Conservation (phyloP, 305 asterid genomes). For the Coffea humblotiana region DNA sequence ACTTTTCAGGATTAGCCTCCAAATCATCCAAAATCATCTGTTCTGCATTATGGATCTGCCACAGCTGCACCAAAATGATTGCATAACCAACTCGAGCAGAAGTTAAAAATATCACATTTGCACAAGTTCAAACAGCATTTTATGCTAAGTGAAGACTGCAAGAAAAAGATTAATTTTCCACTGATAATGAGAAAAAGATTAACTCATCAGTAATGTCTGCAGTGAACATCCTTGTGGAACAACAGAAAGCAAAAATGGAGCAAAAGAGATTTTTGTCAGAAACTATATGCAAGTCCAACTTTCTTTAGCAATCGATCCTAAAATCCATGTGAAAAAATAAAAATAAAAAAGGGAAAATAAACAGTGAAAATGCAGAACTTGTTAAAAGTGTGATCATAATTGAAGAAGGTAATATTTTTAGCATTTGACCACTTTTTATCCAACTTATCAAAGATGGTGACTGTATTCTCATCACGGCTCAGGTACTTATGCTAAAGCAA, state of each 20-base stretch:
- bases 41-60: slow-evolving; percentile 93
- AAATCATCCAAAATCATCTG: slow-evolving; percentile 93
- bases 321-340: too few species aligned
- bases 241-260: too few species aligned
- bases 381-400: not conserved
- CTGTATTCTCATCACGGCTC: not conserved
- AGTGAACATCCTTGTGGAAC: too few species aligned
- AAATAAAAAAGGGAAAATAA: not conserved
- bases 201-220: too few species aligned
- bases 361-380: not conserved
- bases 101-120: too few species aligned
- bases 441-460: not conserved
- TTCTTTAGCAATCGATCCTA: not conserved
- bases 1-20: slow-evolving; percentile 74
- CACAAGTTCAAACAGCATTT: not conserved
- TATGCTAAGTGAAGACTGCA: not conserved
- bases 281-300: too few species aligned
- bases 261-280: too few species aligned
- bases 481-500: not conserved
- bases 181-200: too few species aligned
- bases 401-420: not conserved
- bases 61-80: slow-evolving; percentile 49
- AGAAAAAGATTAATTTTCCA: too few species aligned
- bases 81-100: not conserved
- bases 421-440: not conserved